These are phyloP conservation scores for Chaetomium cochliodes DNA, from an alignment of 495 filamentous ascomycete genomes.

Conservation along the genomic window DNA sequence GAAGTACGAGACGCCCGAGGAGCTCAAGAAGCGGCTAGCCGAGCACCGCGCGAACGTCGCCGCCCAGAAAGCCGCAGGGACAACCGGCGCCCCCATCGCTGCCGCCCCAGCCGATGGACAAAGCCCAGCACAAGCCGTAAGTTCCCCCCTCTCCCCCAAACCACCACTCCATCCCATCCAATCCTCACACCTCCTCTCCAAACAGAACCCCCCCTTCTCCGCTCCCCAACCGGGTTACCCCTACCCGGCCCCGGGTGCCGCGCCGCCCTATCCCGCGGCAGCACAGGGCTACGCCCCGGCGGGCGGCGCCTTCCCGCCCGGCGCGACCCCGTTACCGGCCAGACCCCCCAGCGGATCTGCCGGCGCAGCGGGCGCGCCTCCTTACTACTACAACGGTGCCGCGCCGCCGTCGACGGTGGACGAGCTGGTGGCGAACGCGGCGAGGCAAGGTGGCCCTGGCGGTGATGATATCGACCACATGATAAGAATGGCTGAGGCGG, in stretches of 20 bases:
- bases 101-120: constrained; percentile 52
- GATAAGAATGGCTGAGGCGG: constrained; percentile 58
- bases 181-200: neutral
- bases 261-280: constrained; percentile 35
- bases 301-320: constrained; percentile 35
- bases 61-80: constrained; percentile 51
- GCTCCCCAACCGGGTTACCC: constrained; percentile 43
- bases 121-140: constrained; percentile 56
- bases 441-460: constrained; percentile 34
- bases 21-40: constrained; percentile 78
- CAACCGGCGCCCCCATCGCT: constrained; percentile 38
- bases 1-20: constrained; percentile 71
- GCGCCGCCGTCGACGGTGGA: constrained; percentile 55
- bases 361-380: constrained; percentile 19
- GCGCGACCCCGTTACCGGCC: constrained; percentile 37
- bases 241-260: constrained; percentile 31
- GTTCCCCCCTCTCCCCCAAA: constrained; percentile 36
- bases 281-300: constrained; percentile 38
- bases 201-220: constrained; percentile 44
- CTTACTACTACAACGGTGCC: constrained; percentile 24
- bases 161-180: neutral
- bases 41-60: constrained; percentile 72
- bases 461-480: constrained; percentile 56
- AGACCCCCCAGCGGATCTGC: constrained; percentile 38
- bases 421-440: constrained; percentile 58